Conservation (phyloP, 2,329 filamentous ascomycete species). For the Zalaria sp. region DNA sequence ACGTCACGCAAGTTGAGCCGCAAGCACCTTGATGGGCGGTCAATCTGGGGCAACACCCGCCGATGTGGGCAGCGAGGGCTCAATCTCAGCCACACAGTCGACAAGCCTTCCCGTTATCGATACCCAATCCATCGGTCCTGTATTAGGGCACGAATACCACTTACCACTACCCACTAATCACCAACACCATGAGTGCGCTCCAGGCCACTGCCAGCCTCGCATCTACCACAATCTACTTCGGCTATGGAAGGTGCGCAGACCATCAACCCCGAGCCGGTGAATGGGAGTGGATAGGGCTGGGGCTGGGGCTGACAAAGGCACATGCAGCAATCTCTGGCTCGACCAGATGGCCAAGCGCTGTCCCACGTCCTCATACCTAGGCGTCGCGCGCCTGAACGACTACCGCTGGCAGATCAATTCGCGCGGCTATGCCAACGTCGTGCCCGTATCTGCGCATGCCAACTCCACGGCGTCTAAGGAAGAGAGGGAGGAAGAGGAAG, state of each 20-base stretch:
- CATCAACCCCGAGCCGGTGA: not conserved
- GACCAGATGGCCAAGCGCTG: constrained; percentile 52
- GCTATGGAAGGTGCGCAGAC: constrained; percentile 1
- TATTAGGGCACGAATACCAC: too few species aligned
- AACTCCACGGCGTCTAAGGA: not conserved
- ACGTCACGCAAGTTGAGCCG: too few species aligned
- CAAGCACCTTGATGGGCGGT: too few species aligned
- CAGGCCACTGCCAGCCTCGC: not conserved
- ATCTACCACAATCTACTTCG: constrained; percentile 5
- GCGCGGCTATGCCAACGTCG: constrained; percentile 56
- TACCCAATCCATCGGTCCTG: too few species aligned
- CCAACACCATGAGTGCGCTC: not conserved
- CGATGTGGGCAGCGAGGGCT: too few species aligned
- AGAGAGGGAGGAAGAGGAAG: not conserved
- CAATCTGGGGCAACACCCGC: too few species aligned
- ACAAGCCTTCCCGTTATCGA: too few species aligned
- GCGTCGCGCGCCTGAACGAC: constrained; percentile 40
- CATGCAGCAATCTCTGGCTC: constrained; percentile 45
- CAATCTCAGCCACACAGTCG: too few species aligned
- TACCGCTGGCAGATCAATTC: constrained; percentile 55
- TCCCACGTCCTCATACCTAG: constrained; percentile 38
- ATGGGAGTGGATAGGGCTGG: too few species aligned
- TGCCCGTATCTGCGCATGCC: constrained; percentile 17
- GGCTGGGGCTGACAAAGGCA: not conserved
- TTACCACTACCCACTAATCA: too few species aligned